These are phyloP conservation scores for Cutaneotrichosporon mucoides DNA, from an alignment of 1,284 basidiomycete genomes.

Conservation along the genomic window DNA sequence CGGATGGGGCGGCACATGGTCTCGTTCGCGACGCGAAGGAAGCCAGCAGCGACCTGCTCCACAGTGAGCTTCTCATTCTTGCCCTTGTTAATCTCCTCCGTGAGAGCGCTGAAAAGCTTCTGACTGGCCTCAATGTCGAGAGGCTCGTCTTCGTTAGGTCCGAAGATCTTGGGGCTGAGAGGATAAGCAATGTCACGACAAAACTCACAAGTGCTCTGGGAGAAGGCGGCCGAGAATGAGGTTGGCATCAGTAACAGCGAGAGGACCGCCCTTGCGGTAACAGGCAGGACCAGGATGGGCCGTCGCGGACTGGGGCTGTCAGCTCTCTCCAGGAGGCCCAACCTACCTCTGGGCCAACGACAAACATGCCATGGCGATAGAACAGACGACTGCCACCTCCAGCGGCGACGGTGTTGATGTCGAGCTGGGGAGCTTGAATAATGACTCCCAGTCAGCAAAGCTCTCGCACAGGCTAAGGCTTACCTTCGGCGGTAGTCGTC, in stretches of 20 bases:
- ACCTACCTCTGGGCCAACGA: slow-evolving; percentile 21
- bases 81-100: slow-evolving; percentile 47
- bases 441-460: slow-evolving; percentile 53
- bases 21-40: slow-evolving; percentile 40
- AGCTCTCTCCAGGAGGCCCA: background rate
- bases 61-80: slow-evolving; percentile 26
- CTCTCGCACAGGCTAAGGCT: slow-evolving; percentile 1
- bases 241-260: slow-evolving; percentile 47
- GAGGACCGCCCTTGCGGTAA: slow-evolving; percentile 43
- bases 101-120: slow-evolving; percentile 47
- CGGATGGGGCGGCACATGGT: slow-evolving; percentile 43
- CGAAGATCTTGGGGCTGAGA: slow-evolving; percentile 45
- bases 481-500: slow-evolving; percentile 73
- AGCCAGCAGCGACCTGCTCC: slow-evolving; percentile 38
- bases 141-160: slow-evolving; percentile 52
- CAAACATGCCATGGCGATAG: slow-evolving; percentile 38
- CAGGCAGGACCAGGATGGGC: slow-evolving; percentile 49
- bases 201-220: slow-evolving; percentile 53
- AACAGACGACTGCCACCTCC: slow-evolving; percentile 44
- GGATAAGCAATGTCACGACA: slow-evolving; percentile 5
- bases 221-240: slow-evolving; percentile 43
- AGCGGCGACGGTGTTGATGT: slow-evolving; percentile 42
- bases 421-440: slow-evolving; percentile 70
- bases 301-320: slow-evolving; percentile 44
- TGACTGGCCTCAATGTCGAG: slow-evolving; percentile 49